Conservation (phyloP, 768 basidiomycete genomes). For the Lentinula sp. region DNA sequence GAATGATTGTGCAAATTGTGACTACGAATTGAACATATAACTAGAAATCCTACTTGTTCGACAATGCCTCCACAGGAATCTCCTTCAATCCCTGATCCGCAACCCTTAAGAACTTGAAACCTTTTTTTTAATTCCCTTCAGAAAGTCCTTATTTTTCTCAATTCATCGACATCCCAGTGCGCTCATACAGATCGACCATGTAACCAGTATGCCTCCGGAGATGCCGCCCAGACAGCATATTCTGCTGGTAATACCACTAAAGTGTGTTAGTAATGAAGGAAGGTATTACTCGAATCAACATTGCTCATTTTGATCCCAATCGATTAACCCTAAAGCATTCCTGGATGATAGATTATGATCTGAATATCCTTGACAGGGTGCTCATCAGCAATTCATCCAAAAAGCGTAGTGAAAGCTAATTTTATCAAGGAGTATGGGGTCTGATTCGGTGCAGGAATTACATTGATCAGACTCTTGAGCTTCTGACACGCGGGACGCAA, state of each 20-base stretch:
- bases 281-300: neutral
- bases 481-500: neutral
- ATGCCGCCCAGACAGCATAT: neutral
- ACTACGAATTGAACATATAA: no score
- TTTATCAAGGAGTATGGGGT: neutral
- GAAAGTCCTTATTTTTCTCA: neutral
- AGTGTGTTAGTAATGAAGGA: neutral
- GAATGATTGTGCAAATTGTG: no score
- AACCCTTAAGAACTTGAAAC: neutral
- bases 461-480: neutral
- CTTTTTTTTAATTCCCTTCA: neutral
- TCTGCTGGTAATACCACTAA: neutral
- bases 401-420: neutral
- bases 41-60: neutral
- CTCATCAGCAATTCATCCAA: neutral
- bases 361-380: neutral
- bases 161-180: neutral
- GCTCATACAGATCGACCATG: neutral
- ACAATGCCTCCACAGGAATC: no score
- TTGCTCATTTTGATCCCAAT: neutral
- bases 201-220: constrained; percentile 1
- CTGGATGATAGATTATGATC: neutral
- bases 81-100: neutral
- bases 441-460: neutral
- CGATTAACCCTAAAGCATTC: neutral